Conservation (phyloP, 2,329 filamentous ascomycete species). For the Ophiosphaerella herpotricha region DNA sequence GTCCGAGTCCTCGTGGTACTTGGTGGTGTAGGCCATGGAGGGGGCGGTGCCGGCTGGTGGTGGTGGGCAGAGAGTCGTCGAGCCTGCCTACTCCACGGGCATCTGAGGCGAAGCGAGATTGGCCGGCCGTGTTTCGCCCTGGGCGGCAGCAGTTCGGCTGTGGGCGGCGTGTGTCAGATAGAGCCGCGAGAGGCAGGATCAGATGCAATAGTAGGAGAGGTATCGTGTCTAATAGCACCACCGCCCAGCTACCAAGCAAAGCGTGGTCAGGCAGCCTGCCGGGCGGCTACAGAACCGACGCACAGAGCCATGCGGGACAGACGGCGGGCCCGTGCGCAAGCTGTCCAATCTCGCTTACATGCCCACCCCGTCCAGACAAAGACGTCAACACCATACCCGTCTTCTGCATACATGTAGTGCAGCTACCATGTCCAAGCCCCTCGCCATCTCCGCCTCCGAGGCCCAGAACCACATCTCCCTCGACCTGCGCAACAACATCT, state of each 20-base stretch:
- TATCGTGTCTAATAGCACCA: no score
- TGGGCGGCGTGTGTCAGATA: constrained; percentile 28
- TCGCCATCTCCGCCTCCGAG: constrained; percentile 39
- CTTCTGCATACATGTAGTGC: constrained; percentile 7
- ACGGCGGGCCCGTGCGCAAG: background rate
- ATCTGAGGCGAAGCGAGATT: constrained; percentile 47
- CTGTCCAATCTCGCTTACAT: background rate
- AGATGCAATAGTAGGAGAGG: background rate
- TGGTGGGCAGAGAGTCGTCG: constrained; percentile 3
- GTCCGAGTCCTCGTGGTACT: constrained; percentile 73
- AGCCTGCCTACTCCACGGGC: no score
- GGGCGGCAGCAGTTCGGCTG: constrained; percentile 17
- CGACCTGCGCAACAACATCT: constrained; percentile 49
- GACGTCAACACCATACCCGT: no score
- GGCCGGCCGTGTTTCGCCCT: constrained; percentile 37
- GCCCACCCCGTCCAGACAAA: background rate
- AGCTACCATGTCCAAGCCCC: constrained; percentile 13
- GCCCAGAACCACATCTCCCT: constrained; percentile 50
- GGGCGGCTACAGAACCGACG: background rate
- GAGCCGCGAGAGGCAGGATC: constrained; percentile 11
- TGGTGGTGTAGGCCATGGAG: constrained; percentile 47
- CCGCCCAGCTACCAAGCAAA: no score
- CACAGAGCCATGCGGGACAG: background rate
- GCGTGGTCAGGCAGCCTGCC: background rate
- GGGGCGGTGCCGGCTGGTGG: constrained; percentile 8